phyloP scores from a whole-genome alignment of 1,284 basidiomycete genomes.

The Pterulicium gracile region DNA sequence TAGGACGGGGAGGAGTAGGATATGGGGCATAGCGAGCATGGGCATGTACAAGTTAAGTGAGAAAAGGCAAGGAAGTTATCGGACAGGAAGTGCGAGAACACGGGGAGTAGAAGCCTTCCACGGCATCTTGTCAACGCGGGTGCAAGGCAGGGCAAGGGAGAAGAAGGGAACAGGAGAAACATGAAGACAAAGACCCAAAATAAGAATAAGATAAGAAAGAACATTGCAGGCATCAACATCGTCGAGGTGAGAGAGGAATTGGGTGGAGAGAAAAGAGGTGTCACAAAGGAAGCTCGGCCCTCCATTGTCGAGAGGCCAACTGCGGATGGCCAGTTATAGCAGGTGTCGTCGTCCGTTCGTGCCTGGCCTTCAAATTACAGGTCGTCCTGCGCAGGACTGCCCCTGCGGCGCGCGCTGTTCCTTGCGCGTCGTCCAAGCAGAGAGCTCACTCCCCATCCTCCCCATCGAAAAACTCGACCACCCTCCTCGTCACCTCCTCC shows the following conservation, averaged over 20 bases:
- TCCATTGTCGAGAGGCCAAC: neutral
- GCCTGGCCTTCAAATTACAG: too few species aligned
- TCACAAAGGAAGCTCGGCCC: neutral
- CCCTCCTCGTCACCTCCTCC: neutral
- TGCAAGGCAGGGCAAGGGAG: neutral
- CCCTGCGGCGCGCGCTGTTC: neutral
- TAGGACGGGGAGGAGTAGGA: too few species aligned
- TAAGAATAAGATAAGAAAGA: neutral
- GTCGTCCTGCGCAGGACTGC: neutral
- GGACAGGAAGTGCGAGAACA: too few species aligned
- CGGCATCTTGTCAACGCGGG: too few species aligned
- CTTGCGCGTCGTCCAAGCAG: neutral
- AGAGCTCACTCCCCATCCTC: neutral
- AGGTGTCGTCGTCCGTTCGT: too few species aligned
- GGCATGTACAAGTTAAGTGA: too few species aligned
- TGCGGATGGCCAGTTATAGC: neutral
- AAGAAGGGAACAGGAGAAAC: neutral
- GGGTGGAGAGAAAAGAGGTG: neutral
- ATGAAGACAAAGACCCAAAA: neutral
- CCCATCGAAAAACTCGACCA: constrained; percentile 2
- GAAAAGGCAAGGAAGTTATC: too few species aligned
- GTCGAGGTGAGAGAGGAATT: neutral
- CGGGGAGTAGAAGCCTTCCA: too few species aligned
- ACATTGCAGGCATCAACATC: neutral
- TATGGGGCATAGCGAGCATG: too few species aligned